phyloP scores from a whole-genome alignment of 2,329 filamentous ascomycete genomes.

The Pochonia chlamydosporia region DNA sequence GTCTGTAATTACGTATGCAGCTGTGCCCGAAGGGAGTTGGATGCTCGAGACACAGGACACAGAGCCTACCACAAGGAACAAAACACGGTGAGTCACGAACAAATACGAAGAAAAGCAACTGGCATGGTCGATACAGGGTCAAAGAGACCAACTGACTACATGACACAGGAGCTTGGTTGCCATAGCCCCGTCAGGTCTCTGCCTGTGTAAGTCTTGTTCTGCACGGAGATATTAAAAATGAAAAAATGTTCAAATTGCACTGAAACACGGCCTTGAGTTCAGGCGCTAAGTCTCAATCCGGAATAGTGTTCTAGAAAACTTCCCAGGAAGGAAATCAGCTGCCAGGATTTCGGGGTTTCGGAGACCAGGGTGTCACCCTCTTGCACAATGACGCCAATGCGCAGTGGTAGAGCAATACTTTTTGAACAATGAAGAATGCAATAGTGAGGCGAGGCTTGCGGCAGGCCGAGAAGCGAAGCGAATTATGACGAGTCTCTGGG shows the following conservation, averaged over 20 bases:
- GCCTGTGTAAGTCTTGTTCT: background rate
- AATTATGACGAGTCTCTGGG: no score
- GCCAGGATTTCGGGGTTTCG: background rate
- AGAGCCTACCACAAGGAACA: background rate
- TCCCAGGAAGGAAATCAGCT: constrained; percentile 1
- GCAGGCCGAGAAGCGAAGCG: no score
- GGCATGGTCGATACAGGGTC: background rate
- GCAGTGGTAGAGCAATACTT: background rate
- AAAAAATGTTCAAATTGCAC: background rate
- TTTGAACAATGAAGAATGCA: background rate
- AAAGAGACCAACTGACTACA: background rate
- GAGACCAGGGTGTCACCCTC: background rate
- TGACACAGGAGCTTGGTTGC: background rate
- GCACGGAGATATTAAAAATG: background rate
- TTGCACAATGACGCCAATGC: background rate
- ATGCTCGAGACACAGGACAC: no score
- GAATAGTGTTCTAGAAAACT: constrained; percentile 3
- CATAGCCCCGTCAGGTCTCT: background rate
- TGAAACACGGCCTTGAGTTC: constrained; percentile 1
- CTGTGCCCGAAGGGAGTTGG: no score
- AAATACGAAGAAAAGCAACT: background rate
- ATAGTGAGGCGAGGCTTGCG: background rate
- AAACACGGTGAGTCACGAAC: background rate
- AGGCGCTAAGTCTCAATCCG: background rate
- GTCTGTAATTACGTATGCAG: no score